These are phyloP conservation scores for Lasiosphaeria ovina DNA, from an alignment of 495 filamentous ascomycete genomes.

Conservation along the genomic window DNA sequence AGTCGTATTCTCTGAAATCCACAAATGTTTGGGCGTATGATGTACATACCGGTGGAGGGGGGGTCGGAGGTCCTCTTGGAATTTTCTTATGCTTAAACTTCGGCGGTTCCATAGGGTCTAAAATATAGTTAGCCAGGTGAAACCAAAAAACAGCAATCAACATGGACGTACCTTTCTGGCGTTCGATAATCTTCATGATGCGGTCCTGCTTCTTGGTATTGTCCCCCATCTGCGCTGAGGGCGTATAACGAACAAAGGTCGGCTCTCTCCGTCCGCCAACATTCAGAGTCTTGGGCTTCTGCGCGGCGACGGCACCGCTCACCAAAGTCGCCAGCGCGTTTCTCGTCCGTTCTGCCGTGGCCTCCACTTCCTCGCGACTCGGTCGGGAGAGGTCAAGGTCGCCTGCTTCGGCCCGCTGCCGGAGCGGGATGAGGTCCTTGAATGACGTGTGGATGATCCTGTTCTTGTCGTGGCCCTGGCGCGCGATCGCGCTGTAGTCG, in stretches of 20 bases:
- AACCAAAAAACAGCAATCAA: not conserved
- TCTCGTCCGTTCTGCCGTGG: conserved; percentile 82
- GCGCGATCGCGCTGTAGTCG: conserved; percentile 94
- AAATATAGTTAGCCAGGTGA: conserved; percentile 1
- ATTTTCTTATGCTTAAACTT: conserved; percentile 99
- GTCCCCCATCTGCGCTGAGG: conserved; percentile 96
- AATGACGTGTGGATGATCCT: conserved; percentile 91
- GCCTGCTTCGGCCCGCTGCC: conserved; percentile 90
- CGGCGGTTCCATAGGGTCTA: conserved; percentile 95
- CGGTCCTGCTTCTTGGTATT: conserved; percentile 83
- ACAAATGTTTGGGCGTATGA: not conserved
- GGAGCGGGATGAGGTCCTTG: conserved; percentile 92
- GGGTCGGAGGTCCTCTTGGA: conserved; percentile 86
- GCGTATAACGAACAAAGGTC: conserved; percentile 94
- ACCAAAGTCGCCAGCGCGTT: conserved; percentile 80
- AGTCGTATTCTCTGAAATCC: not conserved
- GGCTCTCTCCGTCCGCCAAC: conserved; percentile 73
- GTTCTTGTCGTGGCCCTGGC: conserved; percentile 79
- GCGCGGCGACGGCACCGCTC: conserved; percentile 78
- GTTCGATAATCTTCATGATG: conserved; percentile 97
- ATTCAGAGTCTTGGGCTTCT: conserved; percentile 94
- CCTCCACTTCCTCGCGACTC: conserved; percentile 76
- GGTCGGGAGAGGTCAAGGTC: conserved; percentile 89
- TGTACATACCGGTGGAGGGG: conserved; percentile 67
- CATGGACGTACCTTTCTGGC: conserved; percentile 56